phyloP scores from a whole-genome alignment of 768 basidiomycete species.

The Suillus hirtellus region DNA sequence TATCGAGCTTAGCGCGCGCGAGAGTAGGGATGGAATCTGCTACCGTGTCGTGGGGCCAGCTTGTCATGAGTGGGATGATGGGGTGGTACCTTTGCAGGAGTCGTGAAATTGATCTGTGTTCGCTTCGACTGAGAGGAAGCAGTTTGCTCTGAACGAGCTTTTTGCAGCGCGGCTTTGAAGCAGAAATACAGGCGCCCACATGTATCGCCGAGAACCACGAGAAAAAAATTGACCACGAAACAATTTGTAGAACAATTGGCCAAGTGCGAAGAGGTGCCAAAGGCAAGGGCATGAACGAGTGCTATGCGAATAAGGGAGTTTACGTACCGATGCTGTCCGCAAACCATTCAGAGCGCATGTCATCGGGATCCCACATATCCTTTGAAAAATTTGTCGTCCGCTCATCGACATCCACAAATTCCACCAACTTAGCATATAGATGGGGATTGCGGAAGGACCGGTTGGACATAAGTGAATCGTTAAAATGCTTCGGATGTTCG shows the following conservation, averaged over 20 bases:
- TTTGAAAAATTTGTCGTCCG: slow-evolving; percentile 78
- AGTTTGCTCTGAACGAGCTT: slow-evolving; percentile 61
- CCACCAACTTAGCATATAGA: slow-evolving; percentile 92
- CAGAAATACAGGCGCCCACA: background rate
- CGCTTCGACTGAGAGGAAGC: slow-evolving; percentile 56
- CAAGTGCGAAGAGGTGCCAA: slow-evolving; percentile 9
- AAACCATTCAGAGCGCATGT: slow-evolving; percentile 68
- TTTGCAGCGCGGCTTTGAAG: slow-evolving; percentile 61
- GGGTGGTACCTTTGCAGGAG: slow-evolving; percentile 25
- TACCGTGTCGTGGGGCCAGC: slow-evolving; percentile 20
- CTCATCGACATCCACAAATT: slow-evolving; percentile 92
- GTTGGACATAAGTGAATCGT: slow-evolving; percentile 91
- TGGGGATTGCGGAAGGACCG: slow-evolving; percentile 96
- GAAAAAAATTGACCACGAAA: background rate
- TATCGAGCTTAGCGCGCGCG: slow-evolving; percentile 23
- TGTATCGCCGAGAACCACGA: slow-evolving; percentile 5
- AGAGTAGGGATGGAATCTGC: slow-evolving; percentile 31
- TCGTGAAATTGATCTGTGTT: slow-evolving; percentile 62
- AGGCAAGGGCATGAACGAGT: slow-evolving; percentile 7
- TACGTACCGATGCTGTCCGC: slow-evolving; percentile 76
- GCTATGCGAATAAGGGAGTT: background rate
- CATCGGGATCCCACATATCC: slow-evolving; percentile 71
- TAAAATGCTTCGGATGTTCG: slow-evolving; percentile 80
- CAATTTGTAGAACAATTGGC: slow-evolving; percentile 12
- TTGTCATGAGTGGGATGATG: slow-evolving; percentile 20